A percentile compares a stretch with the other conserved stretches of the same genome.
phyloP scores from a whole-genome alignment of 139 green algal genomes.

The Chlorella sp. region DNA sequence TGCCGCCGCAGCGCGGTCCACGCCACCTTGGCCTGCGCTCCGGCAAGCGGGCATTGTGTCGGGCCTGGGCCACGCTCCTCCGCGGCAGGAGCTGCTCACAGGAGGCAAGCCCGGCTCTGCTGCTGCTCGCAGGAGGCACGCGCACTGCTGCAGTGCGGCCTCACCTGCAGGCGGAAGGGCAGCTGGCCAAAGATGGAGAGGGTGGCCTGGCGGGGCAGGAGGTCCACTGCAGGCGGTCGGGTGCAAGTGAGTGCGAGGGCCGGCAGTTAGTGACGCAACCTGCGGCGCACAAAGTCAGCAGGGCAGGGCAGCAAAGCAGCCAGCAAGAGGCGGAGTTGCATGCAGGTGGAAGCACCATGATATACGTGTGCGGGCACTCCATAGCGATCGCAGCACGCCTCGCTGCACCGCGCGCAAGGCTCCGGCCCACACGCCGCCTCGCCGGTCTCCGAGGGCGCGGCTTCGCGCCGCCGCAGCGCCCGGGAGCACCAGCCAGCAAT shows the following conservation, averaged over 20 bases:
- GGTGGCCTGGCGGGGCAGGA: slow-evolving; percentile 26
- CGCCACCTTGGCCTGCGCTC: too few relatives aligned
- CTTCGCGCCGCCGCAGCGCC: neutral
- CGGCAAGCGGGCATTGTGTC: too few relatives aligned
- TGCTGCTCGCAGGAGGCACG: too few relatives aligned
- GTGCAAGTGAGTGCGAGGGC: neutral
- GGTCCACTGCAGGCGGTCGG: slow-evolving; percentile 19
- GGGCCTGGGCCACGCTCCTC: too few relatives aligned
- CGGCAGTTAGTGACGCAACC: neutral
- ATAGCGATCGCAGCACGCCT: slow-evolving; percentile 13
- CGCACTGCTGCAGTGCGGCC: too few relatives aligned
- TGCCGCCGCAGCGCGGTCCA: slow-evolving; percentile 3
- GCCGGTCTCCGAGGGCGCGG: neutral
- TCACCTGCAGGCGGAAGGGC: slow-evolving; percentile 17
- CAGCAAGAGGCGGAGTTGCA: neutral
- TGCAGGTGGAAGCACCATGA: slow-evolving; percentile 17
- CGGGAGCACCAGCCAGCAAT: too few relatives aligned
- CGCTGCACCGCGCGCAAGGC: slow-evolving; percentile 29
- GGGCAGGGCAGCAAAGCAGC: neutral
- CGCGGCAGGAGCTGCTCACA: too few relatives aligned
- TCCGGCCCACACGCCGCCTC: too few relatives aligned
- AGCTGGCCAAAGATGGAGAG: slow-evolving; percentile 33
- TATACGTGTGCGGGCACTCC: slow-evolving; percentile 27
- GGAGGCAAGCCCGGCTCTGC: too few relatives aligned
- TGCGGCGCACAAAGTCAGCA: neutral